phyloP scores from a whole-genome alignment of 1,284 basidiomycete species.

The Testicularia cyperi region DNA sequence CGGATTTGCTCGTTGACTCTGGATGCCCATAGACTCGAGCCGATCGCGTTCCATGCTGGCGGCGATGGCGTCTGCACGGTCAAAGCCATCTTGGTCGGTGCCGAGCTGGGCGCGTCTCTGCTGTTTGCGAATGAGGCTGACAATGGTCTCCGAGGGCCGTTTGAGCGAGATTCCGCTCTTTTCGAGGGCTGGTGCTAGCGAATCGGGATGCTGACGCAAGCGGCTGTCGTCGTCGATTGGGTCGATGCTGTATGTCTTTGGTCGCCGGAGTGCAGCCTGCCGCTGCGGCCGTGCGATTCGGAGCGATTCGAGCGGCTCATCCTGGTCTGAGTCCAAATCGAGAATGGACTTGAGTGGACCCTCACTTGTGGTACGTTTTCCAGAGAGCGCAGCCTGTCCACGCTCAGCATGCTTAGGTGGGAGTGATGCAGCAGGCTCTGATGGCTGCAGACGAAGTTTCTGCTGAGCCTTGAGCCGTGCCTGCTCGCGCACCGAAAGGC shows the following conservation, averaged over 20 bases:
- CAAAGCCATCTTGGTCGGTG: slow-evolving; percentile 22
- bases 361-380: too few relatives aligned
- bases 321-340: too few relatives aligned
- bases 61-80: slow-evolving; percentile 28
- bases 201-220: slow-evolving; percentile 6
- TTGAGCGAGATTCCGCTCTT: slow-evolving; percentile 1
- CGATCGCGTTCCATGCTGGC: slow-evolving; percentile 27
- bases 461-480: slow-evolving; percentile 31
- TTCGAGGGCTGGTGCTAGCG: background rate
- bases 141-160: slow-evolving; percentile 2
- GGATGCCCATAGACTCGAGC: slow-evolving; percentile 15
- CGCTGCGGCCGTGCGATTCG: slow-evolving; percentile 10
- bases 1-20: background rate
- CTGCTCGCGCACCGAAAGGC: slow-evolving; percentile 22
- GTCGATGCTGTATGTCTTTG: slow-evolving; percentile 23
- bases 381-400: too few relatives aligned
- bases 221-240: slow-evolving; percentile 20
- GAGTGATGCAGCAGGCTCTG: background rate
- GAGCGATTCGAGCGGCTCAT: slow-evolving; percentile 22
- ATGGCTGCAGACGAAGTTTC: slow-evolving; percentile 7
- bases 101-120: slow-evolving; percentile 14
- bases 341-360: too few relatives aligned
- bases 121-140: slow-evolving; percentile 11
- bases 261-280: slow-evolving; percentile 24
- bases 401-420: too few relatives aligned